phyloP scores from a whole-genome alignment of 805 yeast genomes.

The Schwanniomyces occidentalis region DNA sequence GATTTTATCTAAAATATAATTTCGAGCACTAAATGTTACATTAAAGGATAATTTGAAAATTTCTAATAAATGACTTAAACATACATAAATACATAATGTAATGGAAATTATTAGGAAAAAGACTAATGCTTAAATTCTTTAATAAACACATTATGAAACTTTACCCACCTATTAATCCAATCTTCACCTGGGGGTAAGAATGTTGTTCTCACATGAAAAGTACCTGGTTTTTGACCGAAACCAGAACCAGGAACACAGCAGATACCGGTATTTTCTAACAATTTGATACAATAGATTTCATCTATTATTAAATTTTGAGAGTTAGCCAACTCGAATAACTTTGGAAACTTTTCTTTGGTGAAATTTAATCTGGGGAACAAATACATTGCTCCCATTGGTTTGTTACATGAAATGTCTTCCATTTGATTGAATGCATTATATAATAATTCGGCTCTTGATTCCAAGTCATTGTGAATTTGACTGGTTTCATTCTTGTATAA shows the following conservation, averaged over 20 bases:
- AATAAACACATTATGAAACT: conserved; percentile 77
- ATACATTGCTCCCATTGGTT: conserved; percentile 98
- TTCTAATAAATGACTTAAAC: too few species aligned
- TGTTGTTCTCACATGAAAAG: conserved; percentile 93
- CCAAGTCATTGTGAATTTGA: conserved; percentile 61
- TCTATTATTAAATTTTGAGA: conserved; percentile 64
- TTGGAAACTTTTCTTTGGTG: conserved; percentile 45
- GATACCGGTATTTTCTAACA: conserved; percentile 86
- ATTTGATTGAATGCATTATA: conserved; percentile 70
- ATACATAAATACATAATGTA: too few species aligned
- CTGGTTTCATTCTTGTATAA: conserved; percentile 62
- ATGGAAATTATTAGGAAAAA: background rate
- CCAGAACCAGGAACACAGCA: conserved; percentile 98
- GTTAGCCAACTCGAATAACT: conserved; percentile 63
- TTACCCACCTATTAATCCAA: conserved; percentile 78
- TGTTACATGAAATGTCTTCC: conserved; percentile 83
- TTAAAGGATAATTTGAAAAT: too few species aligned
- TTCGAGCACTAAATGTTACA: too few species aligned
- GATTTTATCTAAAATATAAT: too few species aligned
- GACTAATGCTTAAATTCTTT: conserved; percentile 41
- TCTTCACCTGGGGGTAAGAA: conserved; percentile 94
- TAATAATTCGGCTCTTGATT: conserved; percentile 61
- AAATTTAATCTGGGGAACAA: conserved; percentile 79
- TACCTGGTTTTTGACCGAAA: conserved; percentile 88
- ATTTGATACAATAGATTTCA: conserved; percentile 82